phyloP scores from a whole-genome alignment of 2,329 filamentous ascomycete genomes.

The Phialophora macrospora region DNA sequence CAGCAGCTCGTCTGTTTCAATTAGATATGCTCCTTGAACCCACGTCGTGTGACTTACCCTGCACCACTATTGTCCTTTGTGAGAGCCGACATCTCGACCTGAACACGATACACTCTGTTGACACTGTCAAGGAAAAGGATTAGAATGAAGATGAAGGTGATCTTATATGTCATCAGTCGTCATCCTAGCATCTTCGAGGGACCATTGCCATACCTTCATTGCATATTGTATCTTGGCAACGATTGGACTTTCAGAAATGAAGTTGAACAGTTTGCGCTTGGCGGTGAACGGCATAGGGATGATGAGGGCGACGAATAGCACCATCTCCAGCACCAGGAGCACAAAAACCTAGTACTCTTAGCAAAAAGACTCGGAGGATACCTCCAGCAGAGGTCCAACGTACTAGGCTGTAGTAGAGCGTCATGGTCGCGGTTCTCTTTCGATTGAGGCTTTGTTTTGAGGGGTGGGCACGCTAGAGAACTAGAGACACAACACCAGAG shows the following conservation, averaged over 20 bases:
- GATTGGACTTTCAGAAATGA: slow-evolving; percentile 85
- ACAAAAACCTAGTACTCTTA: slow-evolving; percentile 51
- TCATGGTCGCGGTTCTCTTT: slow-evolving; percentile 58
- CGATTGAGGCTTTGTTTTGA: background rate
- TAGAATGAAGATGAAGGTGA: slow-evolving; percentile 98
- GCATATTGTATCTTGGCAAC: slow-evolving; percentile 96
- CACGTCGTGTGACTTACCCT: slow-evolving; percentile 52
- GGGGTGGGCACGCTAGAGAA: background rate
- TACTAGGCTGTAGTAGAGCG: slow-evolving; percentile 66
- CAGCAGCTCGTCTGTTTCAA: slow-evolving; percentile 59
- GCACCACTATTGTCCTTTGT: slow-evolving; percentile 63
- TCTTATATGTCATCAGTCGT: slow-evolving; percentile 55
- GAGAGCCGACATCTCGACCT: slow-evolving; percentile 79
- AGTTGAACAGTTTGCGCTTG: slow-evolving; percentile 88
- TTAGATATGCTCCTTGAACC: slow-evolving; percentile 7
- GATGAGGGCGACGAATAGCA: slow-evolving; percentile 57
- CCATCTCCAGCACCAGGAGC: slow-evolving; percentile 57
- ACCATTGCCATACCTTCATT: slow-evolving; percentile 68
- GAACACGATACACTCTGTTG: slow-evolving; percentile 93
- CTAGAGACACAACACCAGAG: background rate
- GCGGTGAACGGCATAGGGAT: slow-evolving; percentile 85
- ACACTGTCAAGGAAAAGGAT: slow-evolving; percentile 98
- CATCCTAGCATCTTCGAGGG: background rate
- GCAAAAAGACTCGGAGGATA: slow-evolving; percentile 9
- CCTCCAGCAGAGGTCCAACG: slow-evolving; percentile 4